Evolutionary conservation across 1,139 yeast species (phyloP), one percentile per base, ranked within the genome.

Genomic region (Hanseniaspora gamundiae): DNA sequence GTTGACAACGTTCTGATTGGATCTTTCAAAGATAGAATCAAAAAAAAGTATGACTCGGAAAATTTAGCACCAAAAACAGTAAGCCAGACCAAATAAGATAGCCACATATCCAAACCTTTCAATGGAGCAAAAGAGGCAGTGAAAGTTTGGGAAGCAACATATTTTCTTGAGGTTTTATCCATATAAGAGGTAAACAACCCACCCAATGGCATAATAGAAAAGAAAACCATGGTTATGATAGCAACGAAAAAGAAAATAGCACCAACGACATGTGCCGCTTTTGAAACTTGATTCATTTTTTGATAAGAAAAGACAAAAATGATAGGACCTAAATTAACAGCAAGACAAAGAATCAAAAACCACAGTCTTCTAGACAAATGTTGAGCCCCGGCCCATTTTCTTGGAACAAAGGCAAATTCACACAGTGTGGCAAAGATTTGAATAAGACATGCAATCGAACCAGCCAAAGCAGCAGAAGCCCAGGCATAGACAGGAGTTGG

Each of bases 331-430:
- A 91, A 69, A 66, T 91, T 91, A 52, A 80, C 59, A 43, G 73
- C 68, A 49, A 88, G 70, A 51, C 88, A 75, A 44, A 78, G 54
- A 47, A 80, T 56, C 62, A 91, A 67, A 62, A 88, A 83, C 70
- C 80, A 59, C 57, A 91, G 71, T 63, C 98, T 83, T 66, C 95
- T 83, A 42, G 87, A 70, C 62, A 91, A 76, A 64, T 86, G 96
- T 69, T 91, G 97, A 65, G 97, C 97, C 66, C 98, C 98, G 29
- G 97, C 94, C 98, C 98, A 91, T 58, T 82, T 79, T 69, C 97
- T 80, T 51, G 98, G 98, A 51, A 91, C 98, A 61, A 86, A 91
- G 63, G 80, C 73, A 96, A 95, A 93, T 68, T 91, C 98, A 57
- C 84, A 78, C 42, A 87, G 48, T 20, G 98, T 91, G 42, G 98